Evolutionary conservation across 2,329 filamentous ascomycete species (phyloP), one percentile per base, ranked within the genome.

Genomic region (Ramularia endophylla): DNA sequence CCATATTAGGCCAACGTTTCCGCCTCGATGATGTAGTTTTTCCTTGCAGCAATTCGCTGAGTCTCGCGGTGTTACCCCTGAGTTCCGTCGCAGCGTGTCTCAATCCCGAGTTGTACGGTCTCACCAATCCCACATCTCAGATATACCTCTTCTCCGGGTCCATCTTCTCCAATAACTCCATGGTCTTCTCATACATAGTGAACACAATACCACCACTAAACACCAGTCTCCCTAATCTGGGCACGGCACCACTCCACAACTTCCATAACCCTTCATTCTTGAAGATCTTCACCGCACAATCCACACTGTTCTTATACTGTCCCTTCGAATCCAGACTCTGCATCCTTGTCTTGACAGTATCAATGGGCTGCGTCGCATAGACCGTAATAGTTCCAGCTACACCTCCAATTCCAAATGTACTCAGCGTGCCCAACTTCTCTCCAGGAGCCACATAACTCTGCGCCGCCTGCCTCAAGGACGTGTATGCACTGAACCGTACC

Each of bases 121-220:
- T n/a, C n/a, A n/a, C n/a, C n/a, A n/a, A 11, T 16, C 3, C 36
- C 29, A 25, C 8, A 13, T 44, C 36, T 60, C 49, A 64, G 5
- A 97, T 78, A 61, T 94, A 95, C 62, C 75, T 83, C 60, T 81
- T 80, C 57, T 94, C 77, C 0, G 92, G 92, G 62, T 98, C 92
- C 38, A 89, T 44, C 58, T 63, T 73, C 56, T 87, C 78, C 71
- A 98, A 80, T 43, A 88, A 57, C 39, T 95, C 90, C 72, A 97
- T 97, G 44, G 83, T 85, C 76, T 95, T 95, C 71, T 97, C 90
- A 63, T 95, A 83, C 78, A 97, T 94, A 16, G 92, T 94, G 61
- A 98, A 98, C 29, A 98, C 92, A 59, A 98, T 95, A 13, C 92
- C 92, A 41, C 92, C 92, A 59, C 88, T 95, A 65, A 97, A 66